Percentiles rank a stretch among this genome's conserved stretches.
These are phyloP conservation scores for Hypocrella siamensis DNA, from an alignment of 2,329 filamentous ascomycete species.

Conservation along the genomic window DNA sequence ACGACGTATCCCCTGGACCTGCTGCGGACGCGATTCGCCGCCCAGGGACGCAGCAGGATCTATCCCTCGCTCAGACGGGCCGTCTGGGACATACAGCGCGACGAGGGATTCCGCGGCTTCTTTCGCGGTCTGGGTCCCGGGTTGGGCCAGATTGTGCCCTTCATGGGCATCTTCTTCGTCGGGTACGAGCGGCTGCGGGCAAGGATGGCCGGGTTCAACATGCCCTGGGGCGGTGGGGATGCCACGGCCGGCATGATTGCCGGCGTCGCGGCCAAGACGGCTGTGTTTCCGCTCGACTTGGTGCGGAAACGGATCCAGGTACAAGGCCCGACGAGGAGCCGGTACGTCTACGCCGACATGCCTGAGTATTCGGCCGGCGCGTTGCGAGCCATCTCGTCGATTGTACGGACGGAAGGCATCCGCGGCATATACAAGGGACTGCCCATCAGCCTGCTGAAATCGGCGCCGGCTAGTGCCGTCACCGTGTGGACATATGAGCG, in stretches of 20 bases:
- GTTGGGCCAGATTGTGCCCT: constrained; percentile 77
- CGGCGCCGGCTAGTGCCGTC: constrained; percentile 80
- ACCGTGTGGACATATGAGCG: constrained; percentile 94
- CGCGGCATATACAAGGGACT: constrained; percentile 78
- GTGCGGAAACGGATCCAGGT: constrained; percentile 90
- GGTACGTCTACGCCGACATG: constrained; percentile 77
- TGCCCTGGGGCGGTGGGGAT: constrained; percentile 65
- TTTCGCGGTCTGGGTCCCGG: constrained; percentile 77
- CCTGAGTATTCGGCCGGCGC: constrained; percentile 68
- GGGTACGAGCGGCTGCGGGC: constrained; percentile 65
- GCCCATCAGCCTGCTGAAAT: constrained; percentile 79
- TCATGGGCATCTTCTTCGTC: constrained; percentile 94
- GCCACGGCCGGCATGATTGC: constrained; percentile 69
- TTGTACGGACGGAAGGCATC: constrained; percentile 57
- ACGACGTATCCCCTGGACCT: constrained; percentile 87
- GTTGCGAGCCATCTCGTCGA: constrained; percentile 46
- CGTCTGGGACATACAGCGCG: constrained; percentile 52
- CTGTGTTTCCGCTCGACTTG: constrained; percentile 83
- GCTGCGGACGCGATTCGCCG: constrained; percentile 88
- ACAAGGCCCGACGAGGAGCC: constrained; percentile 68
- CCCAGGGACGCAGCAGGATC: constrained; percentile 68
- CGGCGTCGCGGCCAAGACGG: constrained; percentile 71
- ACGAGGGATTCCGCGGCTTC: constrained; percentile 68
- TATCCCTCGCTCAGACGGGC: constrained; percentile 58
- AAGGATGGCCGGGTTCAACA: constrained; percentile 34